Conservation (phyloP, 176 grass and related monocot species). For the barley (Hordeum vulgare) region DNA sequence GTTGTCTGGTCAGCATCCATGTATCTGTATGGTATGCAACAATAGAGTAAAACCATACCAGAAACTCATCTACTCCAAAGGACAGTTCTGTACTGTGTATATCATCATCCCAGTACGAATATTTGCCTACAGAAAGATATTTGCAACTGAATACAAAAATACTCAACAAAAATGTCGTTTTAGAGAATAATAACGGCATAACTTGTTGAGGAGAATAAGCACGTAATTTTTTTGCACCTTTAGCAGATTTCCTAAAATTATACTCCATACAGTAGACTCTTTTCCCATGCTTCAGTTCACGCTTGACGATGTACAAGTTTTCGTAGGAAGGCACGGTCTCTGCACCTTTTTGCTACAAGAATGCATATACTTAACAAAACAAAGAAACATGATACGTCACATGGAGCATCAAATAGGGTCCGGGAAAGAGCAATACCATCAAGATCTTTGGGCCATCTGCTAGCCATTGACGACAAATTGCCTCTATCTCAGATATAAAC, state of each 20-base stretch:
- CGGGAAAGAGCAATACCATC: slow-evolving; percentile 50
- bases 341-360: slow-evolving; percentile 86
- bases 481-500: slow-evolving; percentile 98
- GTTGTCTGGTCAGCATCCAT: background rate
- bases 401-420: background rate
- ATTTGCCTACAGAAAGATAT: slow-evolving; percentile 48
- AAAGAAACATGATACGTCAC: background rate
- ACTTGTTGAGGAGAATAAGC: background rate
- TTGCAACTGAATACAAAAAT: slow-evolving; percentile 6
- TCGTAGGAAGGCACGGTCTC: slow-evolving; percentile 45
- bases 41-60: slow-evolving; percentile 40
- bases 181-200: slow-evolving; percentile 7
- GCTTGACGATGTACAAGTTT: slow-evolving; percentile 71
- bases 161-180: background rate
- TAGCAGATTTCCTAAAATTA: slow-evolving; percentile 67
- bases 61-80: slow-evolving; percentile 84
- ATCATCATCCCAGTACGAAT: slow-evolving; percentile 77
- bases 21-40: background rate
- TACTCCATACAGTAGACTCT: slow-evolving; percentile 87
- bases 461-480: slow-evolving; percentile 88
- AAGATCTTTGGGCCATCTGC: slow-evolving; percentile 79
- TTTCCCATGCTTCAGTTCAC: slow-evolving; percentile 79
- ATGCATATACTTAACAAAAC: slow-evolving; percentile 16
- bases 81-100: slow-evolving; percentile 78
- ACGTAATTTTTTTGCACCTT: slow-evolving; percentile 38